Base-by-base conservation (phyloP, 495 filamentous ascomycete species). In the Penicillium maclennaniae region DNA sequence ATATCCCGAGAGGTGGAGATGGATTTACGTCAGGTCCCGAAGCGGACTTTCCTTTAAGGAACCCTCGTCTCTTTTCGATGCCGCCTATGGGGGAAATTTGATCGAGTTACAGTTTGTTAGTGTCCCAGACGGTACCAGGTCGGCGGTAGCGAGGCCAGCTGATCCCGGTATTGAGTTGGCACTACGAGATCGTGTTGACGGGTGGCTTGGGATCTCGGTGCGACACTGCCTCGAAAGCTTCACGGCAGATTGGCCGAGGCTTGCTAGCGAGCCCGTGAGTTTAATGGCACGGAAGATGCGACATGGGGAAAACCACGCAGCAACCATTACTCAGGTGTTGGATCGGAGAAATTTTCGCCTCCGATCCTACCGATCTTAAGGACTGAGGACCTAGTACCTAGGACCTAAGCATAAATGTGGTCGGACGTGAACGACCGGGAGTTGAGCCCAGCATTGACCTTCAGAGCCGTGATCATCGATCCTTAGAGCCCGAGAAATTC, bases 21-120 rank as follows among this genome's bases (percentile, higher is more conserved):
- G 45, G 45, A 47, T 54, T 51, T 58, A 50, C 55, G 59, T 58
- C 59, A 58, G 51, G 38, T 14, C 47, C 45, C 53, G 53, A 45
- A 19, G 40, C 53, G 46, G 53, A 55, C 45, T 49, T 59, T 47
- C 56, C 52, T 1, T 34, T 34, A 34, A 14, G 14, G 31, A 14
- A 10, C 9, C 1, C 2, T 10, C 10, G 14, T 34, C 10, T 4
- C 8, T 1, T 12, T 12, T 34, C 31, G 31, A 4, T 34, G 8
- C 14, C 4, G 10, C 14, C 27, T 31, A 8, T 27, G 2, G 27
- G 10, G 27, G 9, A 1, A 12, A 12, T 39, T 15, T n/a, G n/a
- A 10, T 7, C 9, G 34, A 4, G n/a, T 10, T 6, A 39, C 8
- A 39, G 37, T 39, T 19, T n/a, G 37, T 2, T 19, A 39, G 37